These are phyloP conservation scores for Glycine soja DNA, from an alignment of 306 rosid species.

Conservation along the genomic window DNA sequence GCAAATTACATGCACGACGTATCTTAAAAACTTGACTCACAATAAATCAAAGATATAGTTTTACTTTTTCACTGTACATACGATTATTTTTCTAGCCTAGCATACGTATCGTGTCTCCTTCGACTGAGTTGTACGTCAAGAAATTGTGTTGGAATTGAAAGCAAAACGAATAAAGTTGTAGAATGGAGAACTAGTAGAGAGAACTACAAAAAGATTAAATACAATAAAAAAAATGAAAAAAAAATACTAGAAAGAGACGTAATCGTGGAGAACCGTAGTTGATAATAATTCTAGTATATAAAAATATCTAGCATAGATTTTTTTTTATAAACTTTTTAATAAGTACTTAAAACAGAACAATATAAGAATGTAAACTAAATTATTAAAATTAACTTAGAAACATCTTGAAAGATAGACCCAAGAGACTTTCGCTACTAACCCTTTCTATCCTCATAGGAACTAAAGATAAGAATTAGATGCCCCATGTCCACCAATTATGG, in stretches of 20 bases:
- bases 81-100: background rate
- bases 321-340: too few species aligned
- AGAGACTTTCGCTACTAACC: conserved; percentile 28
- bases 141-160: background rate
- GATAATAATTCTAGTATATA: too few species aligned
- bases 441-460: conserved; percentile 24
- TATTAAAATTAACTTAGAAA: too few species aligned
- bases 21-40: too few species aligned
- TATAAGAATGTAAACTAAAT: too few species aligned
- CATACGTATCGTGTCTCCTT: background rate
- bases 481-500: conserved; percentile 21
- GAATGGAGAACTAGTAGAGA: background rate
- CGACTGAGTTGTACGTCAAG: background rate
- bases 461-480: conserved; percentile 46
- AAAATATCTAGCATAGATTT: too few species aligned
- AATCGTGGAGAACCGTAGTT: too few species aligned
- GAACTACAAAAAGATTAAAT: background rate
- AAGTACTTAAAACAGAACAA: background rate
- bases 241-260: background rate
- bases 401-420: conserved; percentile 9
- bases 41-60: background rate
- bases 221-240: background rate
- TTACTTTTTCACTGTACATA: background rate
- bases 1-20: too few species aligned
- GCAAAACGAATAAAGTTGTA: background rate